Base-by-base conservation (phyloP, 495 filamentous ascomycete genomes). In the Astrothelium subdiscretum region DNA sequence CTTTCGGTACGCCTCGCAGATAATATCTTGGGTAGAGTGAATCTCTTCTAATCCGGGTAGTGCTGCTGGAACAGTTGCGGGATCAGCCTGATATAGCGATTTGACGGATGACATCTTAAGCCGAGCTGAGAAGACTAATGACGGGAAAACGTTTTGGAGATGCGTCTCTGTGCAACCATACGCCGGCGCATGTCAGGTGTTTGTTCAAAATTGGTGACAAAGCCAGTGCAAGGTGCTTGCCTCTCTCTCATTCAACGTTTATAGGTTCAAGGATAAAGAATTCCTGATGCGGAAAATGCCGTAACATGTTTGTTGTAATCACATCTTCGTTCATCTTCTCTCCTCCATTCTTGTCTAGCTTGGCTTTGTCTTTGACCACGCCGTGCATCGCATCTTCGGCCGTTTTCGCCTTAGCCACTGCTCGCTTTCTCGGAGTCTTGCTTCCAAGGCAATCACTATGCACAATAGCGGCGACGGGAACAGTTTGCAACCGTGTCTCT, bases 1-100 rank as follows among this genome's bases (percentile, higher is more conserved):
- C 38, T 43, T 59, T 29, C 24, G 20, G 22, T 15, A 32, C 35
- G 57, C 35, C 31, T 62, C 35, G 63, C 20, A 48, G 22, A 65
- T 29, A 29, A 62, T 57, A 40, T 65, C 59, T 29, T 65, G 63
- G 35, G 63, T 27, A 31, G 44, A 40, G 29, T 38, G 44, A 29
- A 65, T 65, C 24, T 65, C 59, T 58, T 65, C 63, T 8, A 62
- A 32, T 26, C 42, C 62, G 20, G 59, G 63, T 26, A 65, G 29
- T 42, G 40, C 11, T 57, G 44, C 59, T 59, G 60, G 64, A 22
- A 66, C 18, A 8, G 31, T 62, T 62, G 60, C 60, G 32, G 52
- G 32, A 51, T 59, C 32, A 29, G 59, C 59, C 32, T 62, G 59
- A 48, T 62, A 62, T 62, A 59, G 63, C 31, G 57, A 32, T 61